A percentile compares a stretch with the other conserved stretches of the same genome.
Conservation (phyloP, 345 rosid genomes). For the Lumnitzera littorea region DNA sequence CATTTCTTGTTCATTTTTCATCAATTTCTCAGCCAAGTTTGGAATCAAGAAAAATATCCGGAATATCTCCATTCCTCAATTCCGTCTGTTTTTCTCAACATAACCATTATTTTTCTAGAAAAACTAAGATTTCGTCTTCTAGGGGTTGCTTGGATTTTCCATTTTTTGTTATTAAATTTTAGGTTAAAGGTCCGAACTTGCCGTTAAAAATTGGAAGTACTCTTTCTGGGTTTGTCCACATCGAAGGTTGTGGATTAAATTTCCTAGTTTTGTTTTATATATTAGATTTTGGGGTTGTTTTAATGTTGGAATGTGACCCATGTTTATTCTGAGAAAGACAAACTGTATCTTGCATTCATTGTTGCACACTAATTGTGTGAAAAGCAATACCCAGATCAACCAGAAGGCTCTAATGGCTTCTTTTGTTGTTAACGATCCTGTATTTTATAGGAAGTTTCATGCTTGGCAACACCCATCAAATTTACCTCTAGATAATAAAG, state of each 20-base stretch:
- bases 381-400: too few species aligned
- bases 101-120: not conserved
- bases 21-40: too few species aligned
- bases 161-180: too few species aligned
- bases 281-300: not conserved
- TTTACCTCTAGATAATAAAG: conserved; percentile 1
- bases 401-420: conserved; percentile 4
- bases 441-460: conserved; percentile 3
- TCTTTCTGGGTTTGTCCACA: too few species aligned
- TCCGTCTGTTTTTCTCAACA: not conserved
- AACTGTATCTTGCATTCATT: conserved; percentile 11
- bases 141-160: too few species aligned
- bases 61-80: conserved; percentile 2
- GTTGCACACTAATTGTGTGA: too few species aligned
- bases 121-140: too few species aligned
- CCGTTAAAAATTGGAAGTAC: too few species aligned
- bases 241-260: not conserved
- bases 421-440: conserved; percentile 8
- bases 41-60: too few species aligned
- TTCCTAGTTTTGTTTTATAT: not conserved
- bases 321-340: conserved; percentile 46
- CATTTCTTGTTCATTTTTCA: not conserved
- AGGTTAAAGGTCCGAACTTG: too few species aligned
- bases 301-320: conserved; percentile 31
- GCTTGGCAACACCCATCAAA: not conserved